Evolutionary conservation across 345 rosid genomes (phyloP).

Genomic region (Brassica napus): DNA sequence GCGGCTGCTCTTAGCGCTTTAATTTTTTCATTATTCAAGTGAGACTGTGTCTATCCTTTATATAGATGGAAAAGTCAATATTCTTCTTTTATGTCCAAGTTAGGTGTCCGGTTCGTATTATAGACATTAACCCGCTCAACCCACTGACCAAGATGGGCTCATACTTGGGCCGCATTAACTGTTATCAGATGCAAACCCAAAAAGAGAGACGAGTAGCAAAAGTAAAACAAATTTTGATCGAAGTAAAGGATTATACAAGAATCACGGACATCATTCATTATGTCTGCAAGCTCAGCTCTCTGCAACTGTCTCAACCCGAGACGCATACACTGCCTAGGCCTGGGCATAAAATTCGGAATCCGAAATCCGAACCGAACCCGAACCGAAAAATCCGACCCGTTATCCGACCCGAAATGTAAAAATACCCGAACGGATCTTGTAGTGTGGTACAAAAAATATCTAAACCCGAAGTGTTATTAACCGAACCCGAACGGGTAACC

Average conservation of each 20-base stretch:
- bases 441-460: too few species aligned
- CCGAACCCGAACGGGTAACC: too few species aligned
- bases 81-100: too few species aligned
- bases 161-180: not conserved
- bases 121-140: not conserved
- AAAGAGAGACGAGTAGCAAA: not conserved
- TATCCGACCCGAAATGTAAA: too few species aligned
- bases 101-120: not conserved
- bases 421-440: too few species aligned
- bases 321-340: not conserved
- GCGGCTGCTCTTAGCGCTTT: not conserved
- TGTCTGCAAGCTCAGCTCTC: conserved; percentile 1
- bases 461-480: too few species aligned
- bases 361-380: too few species aligned
- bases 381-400: too few species aligned
- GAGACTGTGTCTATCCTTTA: not conserved
- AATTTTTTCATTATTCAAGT: not conserved
- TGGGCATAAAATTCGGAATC: too few species aligned
- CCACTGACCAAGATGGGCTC: not conserved
- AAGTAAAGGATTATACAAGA: too few species aligned
- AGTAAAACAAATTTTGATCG: not conserved
- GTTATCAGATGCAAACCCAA: conserved; percentile 1
- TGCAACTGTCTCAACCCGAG: not conserved
- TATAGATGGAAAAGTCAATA: not conserved
- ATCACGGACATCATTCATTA: not conserved